These are phyloP conservation scores for Fusarium sp. DNA, from an alignment of 2,329 filamentous ascomycete genomes.

Conservation along the genomic window DNA sequence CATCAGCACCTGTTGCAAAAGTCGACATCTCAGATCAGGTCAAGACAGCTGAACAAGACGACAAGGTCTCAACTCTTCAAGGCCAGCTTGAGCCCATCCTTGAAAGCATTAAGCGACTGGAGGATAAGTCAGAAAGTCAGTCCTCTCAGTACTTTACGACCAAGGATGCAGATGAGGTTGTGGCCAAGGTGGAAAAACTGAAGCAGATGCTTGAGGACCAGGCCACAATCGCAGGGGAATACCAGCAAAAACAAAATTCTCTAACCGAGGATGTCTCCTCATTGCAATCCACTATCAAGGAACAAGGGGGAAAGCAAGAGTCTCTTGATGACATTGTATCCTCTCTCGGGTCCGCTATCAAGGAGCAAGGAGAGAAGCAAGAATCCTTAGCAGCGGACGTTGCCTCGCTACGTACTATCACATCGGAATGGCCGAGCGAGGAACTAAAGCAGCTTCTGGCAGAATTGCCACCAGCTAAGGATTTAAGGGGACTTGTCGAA, in stretches of 20 bases:
- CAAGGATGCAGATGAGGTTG: background rate
- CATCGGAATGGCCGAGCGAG: background rate
- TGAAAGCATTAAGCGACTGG: conserved; percentile 4
- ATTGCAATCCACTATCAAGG: conserved; percentile 4
- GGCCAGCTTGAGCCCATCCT: background rate
- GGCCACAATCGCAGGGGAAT: conserved; percentile 4
- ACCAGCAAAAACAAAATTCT: conserved; percentile 15
- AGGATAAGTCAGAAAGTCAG: background rate
- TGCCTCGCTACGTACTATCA: background rate
- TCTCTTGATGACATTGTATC: conserved; percentile 2
- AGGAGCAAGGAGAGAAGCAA: background rate
- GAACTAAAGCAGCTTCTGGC: conserved; percentile 6
- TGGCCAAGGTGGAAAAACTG: background rate
- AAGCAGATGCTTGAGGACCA: background rate
- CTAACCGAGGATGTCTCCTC: background rate
- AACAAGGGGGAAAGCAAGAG: conserved; percentile 10
- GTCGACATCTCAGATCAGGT: background rate
- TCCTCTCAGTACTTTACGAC: background rate
- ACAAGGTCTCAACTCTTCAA: conserved; percentile 7
- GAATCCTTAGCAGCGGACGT: conserved; percentile 11
- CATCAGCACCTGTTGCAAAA: background rate
- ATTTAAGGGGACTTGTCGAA: conserved; percentile 1
- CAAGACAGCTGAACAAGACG: conserved; percentile 4
- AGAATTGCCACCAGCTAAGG: conserved; percentile 12
- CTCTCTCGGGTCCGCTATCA: background rate